These are phyloP conservation scores for Sclerotinia borealis DNA, from an alignment of 2,329 filamentous ascomycete genomes.

Conservation along the genomic window DNA sequence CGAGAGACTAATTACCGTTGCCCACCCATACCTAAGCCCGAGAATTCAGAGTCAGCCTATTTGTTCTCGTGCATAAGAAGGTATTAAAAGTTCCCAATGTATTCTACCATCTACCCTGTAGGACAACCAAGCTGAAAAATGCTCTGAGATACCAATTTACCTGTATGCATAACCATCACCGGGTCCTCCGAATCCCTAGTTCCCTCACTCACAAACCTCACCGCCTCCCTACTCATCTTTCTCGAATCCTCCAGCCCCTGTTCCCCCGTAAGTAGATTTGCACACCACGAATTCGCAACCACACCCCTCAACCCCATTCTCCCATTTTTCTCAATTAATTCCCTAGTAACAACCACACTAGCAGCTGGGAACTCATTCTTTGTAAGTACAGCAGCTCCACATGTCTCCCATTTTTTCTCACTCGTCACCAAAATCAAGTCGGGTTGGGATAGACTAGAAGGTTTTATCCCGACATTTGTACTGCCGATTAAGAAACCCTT, in stretches of 20 bases:
- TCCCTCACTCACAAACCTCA: background rate
- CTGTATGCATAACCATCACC: background rate
- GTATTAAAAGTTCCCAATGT: background rate
- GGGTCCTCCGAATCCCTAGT: background rate
- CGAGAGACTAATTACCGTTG: background rate
- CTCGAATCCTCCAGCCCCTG: background rate
- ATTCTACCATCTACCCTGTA: background rate
- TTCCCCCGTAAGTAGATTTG: background rate
- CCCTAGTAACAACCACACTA: slow-evolving; percentile 77
- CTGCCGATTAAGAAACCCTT: background rate
- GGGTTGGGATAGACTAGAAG: background rate
- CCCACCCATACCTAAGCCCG: background rate
- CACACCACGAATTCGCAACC: background rate
- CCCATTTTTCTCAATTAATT: slow-evolving; percentile 52
- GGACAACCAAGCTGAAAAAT: background rate
- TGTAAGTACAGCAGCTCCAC: slow-evolving; percentile 77
- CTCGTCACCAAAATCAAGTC: background rate
- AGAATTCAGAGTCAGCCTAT: background rate
- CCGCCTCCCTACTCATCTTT: background rate
- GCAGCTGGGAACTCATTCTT: slow-evolving; percentile 98
- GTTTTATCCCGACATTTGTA: background rate
- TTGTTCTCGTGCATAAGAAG: background rate
- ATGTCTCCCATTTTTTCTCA: background rate
- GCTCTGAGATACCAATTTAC: background rate
- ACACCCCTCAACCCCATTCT: background rate